Evolutionary conservation across 441 rosid species (phyloP).

Genomic region (Pelargonium fulgidum): DNA sequence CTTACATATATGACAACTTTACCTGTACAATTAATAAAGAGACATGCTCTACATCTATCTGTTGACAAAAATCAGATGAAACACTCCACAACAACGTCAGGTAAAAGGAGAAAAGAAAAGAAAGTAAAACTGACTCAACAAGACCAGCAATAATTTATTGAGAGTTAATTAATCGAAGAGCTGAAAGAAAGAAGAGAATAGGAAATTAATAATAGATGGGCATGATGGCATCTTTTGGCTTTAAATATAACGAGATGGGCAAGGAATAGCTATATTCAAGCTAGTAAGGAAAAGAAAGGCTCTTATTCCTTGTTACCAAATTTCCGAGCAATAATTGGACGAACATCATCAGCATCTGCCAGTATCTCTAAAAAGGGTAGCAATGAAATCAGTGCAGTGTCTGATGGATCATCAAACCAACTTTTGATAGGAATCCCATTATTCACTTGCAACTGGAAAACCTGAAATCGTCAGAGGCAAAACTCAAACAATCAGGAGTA

Average conservation of each 20-base stretch:
- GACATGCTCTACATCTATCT: constrained; percentile 37
- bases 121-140: constrained; percentile 30
- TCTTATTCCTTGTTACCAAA: constrained; percentile 91
- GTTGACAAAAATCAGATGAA: constrained; percentile 28
- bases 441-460: constrained; percentile 94
- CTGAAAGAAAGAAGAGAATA: constrained; percentile 31
- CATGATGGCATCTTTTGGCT: constrained; percentile 36
- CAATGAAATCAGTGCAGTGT: constrained; percentile 69
- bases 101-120: constrained; percentile 24
- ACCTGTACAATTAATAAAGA: constrained; percentile 41
- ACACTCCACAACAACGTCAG: constrained; percentile 29
- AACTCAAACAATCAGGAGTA: neutral
- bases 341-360: constrained; percentile 80
- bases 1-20: constrained; percentile 27
- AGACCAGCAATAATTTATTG: constrained; percentile 40
- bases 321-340: constrained; percentile 67
- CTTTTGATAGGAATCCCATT: constrained; percentile 95
- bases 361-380: constrained; percentile 90
- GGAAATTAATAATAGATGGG: constrained; percentile 24
- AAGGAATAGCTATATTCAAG: constrained; percentile 41
- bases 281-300: constrained; percentile 40
- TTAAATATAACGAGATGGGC: constrained; percentile 27
- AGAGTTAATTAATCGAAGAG: constrained; percentile 40
- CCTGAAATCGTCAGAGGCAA: constrained; percentile 36
- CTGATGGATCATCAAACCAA: constrained; percentile 82